Percentiles rank a stretch among this genome's conserved stretches.
These are phyloP conservation scores for Cladobotryum protrusum DNA, from an alignment of 2,329 filamentous ascomycete species.

Conservation along the genomic window DNA sequence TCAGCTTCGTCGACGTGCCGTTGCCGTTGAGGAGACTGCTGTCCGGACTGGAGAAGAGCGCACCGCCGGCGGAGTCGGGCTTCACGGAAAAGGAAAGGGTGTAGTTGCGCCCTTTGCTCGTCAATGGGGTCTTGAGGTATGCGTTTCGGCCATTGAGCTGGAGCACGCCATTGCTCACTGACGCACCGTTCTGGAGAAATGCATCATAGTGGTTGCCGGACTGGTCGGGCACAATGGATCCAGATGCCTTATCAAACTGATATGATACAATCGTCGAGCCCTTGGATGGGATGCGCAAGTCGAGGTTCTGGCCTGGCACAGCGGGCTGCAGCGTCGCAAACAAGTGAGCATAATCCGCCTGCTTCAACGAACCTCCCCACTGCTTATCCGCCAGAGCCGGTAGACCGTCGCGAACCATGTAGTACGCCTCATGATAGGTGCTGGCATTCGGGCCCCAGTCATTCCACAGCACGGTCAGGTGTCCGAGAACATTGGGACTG, in stretches of 20 bases:
- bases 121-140: conserved; percentile 39
- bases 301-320: conserved; percentile 19
- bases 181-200: conserved; percentile 17
- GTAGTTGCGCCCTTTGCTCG: conserved; percentile 51
- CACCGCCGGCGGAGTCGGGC: conserved; percentile 7
- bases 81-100: conserved; percentile 41
- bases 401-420: conserved; percentile 16
- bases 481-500: conserved; percentile 15
- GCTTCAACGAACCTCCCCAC: conserved; percentile 17
- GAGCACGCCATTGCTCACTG: conserved; percentile 25
- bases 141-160: conserved; percentile 29
- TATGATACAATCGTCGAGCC: conserved; percentile 16
- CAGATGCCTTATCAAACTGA: conserved; percentile 21
- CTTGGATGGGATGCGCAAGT: conserved; percentile 14
- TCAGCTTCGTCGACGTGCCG: conserved; percentile 9
- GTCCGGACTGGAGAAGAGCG: conserved; percentile 11
- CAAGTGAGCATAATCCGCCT: conserved; percentile 11
- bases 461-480: conserved; percentile 19
- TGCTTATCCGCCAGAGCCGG: conserved; percentile 20
- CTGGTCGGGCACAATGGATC: conserved; percentile 14
- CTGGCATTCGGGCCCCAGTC: conserved; percentile 19
- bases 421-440: conserved; percentile 18
- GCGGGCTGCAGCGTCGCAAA: conserved; percentile 15
- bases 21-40: conserved; percentile 11
- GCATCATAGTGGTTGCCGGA: conserved; percentile 18